These are phyloP conservation scores for Aureobasidium sp. DNA, from an alignment of 2,329 filamentous ascomycete genomes.

Conservation along the genomic window DNA sequence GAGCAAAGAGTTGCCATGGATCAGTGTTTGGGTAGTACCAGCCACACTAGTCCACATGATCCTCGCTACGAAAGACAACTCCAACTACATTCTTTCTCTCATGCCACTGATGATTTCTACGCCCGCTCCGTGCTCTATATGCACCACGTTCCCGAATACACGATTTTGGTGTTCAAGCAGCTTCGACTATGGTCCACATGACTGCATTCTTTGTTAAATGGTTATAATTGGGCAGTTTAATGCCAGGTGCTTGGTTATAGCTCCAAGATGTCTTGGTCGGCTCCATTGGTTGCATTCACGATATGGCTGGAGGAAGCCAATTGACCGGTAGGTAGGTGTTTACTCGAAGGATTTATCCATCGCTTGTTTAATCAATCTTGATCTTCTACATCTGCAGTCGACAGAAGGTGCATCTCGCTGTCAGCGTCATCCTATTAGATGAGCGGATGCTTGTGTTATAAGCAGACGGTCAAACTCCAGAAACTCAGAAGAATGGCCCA, in stretches of 20 bases:
- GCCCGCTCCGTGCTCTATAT: not conserved
- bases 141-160: not conserved
- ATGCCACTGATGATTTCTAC: slow-evolving; percentile 10
- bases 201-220: not conserved
- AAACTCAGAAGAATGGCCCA: too few species aligned
- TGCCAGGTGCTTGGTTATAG: not conserved
- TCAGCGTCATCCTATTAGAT: too few species aligned
- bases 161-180: not conserved
- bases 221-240: not conserved
- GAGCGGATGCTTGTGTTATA: too few species aligned
- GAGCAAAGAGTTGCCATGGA: not conserved
- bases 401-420: too few species aligned
- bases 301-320: not conserved
- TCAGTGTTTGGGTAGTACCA: not conserved
- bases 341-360: not conserved
- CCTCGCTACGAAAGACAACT: not conserved
- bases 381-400: not conserved
- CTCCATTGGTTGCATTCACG: not conserved
- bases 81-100: not conserved
- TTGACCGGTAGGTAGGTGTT: not conserved
- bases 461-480: too few species aligned
- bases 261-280: not conserved
- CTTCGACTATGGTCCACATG: not conserved
- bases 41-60: not conserved
- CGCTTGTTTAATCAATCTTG: not conserved